Evolutionary conservation across 805 yeast species (phyloP).

Genomic region (Maudiozyma barnettii): DNA sequence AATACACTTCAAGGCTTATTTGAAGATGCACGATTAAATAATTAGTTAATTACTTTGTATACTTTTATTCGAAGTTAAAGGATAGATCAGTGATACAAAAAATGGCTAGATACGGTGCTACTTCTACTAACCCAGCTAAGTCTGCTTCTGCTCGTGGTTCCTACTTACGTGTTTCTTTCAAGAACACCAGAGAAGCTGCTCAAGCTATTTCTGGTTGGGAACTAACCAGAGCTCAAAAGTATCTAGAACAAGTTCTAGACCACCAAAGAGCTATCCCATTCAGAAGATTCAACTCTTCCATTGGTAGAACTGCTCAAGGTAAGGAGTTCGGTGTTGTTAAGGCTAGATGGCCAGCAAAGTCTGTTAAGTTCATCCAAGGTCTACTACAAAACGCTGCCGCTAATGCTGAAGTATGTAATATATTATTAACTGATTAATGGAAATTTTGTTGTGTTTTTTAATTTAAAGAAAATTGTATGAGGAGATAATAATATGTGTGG

Average conservation of each 20-base stretch:
- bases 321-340: conserved; percentile 99
- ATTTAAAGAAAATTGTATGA: too few species aligned
- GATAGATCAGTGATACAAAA: conserved; percentile 17
- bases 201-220: conserved; percentile 98
- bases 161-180: conserved; percentile 97
- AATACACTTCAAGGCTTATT: too few species aligned
- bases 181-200: conserved; percentile 99
- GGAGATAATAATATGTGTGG: too few species aligned
- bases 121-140: conserved; percentile 98
- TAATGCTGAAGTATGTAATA: conserved; percentile 73
- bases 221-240: conserved; percentile 87
- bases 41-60: background rate
- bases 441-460: background rate
- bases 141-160: conserved; percentile 99
- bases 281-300: conserved; percentile 94
- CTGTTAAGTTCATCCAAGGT: conserved; percentile 90
- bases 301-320: conserved; percentile 99
- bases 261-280: conserved; percentile 99
- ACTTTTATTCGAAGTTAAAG: background rate
- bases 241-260: conserved; percentile 92
- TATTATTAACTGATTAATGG: background rate
- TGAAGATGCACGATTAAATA: too few species aligned
- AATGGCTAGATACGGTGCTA: conserved; percentile 99
- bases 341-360: conserved; percentile 99
- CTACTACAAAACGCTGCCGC: conserved; percentile 96